Base-by-base conservation (phyloP, 305 asterid species). In the Lippia alba region DNA sequence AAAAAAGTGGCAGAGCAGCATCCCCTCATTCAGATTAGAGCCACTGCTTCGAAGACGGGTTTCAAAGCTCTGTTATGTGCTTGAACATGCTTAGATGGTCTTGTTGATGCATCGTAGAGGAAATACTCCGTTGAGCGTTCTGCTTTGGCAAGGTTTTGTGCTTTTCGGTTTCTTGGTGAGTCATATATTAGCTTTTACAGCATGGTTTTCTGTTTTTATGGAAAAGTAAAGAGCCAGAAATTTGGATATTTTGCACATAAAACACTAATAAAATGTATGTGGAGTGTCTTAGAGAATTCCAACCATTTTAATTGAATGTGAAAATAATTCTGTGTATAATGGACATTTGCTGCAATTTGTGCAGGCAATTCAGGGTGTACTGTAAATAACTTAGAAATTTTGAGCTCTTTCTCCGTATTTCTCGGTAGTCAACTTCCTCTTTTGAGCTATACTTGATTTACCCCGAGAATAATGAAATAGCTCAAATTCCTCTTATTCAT, bases 31-130 rank as follows among this genome's bases (percentile, higher is more conserved):
- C 72, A 81, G 97, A 72, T 73, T 92, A 77, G 92, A 92, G 82
- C 96, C 98, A 30, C 78, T 92, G 70, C 85, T 92, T 44, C 59
- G 95, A 69, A 76, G 94, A 51, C 84, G 96, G 72, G 95, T 86
- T 81, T 83, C 97, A 55, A 87, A 83, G 76, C 81, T 88, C 17
- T 83, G 84, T 80, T 46, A 87, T 19, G 91, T 86, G 66, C 85
- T 92, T 12, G 87, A 84, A 78, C 85, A 85, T 59, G 84, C 86
- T 18, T 92, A 87, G 87, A 61, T 74, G 67, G 78, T 74, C 65
- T 56, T 61, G 18, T 70, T 56, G 73, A 71, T 71, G 82, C 49
- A 55, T 71, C 65, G 17, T 36, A 30, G 49, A 70, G 74, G 63
- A 66, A 67, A 65, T 68, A 66, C 65, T 73, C 17, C 20, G 49